Percentiles rank a stretch among this genome's conserved stretches.
Evolutionary conservation across 768 basidiomycete genomes (phyloP).

Genomic region (Termitomyces eurrhizus): DNA sequence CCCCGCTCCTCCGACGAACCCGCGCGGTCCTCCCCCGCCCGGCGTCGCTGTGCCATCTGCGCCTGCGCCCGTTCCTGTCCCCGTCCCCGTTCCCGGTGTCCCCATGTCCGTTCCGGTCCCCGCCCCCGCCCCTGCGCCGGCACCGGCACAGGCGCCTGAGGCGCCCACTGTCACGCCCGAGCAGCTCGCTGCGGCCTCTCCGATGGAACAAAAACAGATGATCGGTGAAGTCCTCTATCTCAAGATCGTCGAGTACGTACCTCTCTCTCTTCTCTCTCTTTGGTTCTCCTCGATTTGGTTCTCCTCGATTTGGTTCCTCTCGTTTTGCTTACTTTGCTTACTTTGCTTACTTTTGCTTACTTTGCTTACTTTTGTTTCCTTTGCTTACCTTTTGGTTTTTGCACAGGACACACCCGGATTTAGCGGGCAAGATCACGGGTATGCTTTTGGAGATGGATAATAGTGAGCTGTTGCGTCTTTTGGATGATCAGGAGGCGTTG

Average conservation of each 20-base stretch:
- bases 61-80: constrained; percentile 16
- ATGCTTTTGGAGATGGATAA: constrained; percentile 99
- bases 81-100: constrained; percentile 17
- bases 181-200: constrained; percentile 55
- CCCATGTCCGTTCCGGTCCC: constrained; percentile 11
- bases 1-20: constrained; percentile 29
- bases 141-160: constrained; percentile 32
- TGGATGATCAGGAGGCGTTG: constrained; percentile 84
- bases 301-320: too few species aligned
- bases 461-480: constrained; percentile 80
- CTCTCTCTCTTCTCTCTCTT: too few species aligned
- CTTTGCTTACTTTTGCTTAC: background rate
- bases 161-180: constrained; percentile 41
- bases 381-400: too few species aligned
- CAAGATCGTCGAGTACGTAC: constrained; percentile 73
- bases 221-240: constrained; percentile 95
- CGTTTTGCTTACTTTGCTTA: background rate
- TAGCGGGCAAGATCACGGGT: constrained; percentile 97
- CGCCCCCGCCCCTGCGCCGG: constrained; percentile 7
- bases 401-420: constrained; percentile 79
- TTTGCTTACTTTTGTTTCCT: too few species aligned
- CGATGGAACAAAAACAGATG: constrained; percentile 98
- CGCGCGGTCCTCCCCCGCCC: constrained; percentile 35
- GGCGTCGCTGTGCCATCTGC: constrained; percentile 27
- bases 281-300: too few species aligned